Conservation (phyloP, 768 basidiomycete genomes). For the Postia placenta region DNA sequence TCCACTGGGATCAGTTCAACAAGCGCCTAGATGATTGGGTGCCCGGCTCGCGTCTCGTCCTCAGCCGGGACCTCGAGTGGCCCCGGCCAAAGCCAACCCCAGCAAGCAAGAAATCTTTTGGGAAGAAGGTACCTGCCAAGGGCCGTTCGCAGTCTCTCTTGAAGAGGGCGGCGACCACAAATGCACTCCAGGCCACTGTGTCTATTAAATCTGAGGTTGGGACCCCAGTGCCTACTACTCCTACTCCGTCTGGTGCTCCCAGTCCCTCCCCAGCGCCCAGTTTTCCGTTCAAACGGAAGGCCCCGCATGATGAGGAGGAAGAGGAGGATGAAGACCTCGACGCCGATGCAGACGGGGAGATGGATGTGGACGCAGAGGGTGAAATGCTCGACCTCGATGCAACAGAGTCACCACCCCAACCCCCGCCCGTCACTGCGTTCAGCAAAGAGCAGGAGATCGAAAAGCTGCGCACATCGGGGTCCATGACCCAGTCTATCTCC, state of each 20-base stretch:
- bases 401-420: slow-evolving; percentile 41
- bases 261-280: slow-evolving; percentile 54
- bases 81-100: slow-evolving; percentile 77
- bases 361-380: slow-evolving; percentile 31
- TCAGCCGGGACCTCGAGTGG: slow-evolving; percentile 88
- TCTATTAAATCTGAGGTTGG: slow-evolving; percentile 17
- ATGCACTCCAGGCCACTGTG: slow-evolving; percentile 21
- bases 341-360: slow-evolving; percentile 53
- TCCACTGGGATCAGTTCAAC: slow-evolving; percentile 99
- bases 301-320: slow-evolving; percentile 57
- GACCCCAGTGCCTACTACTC: slow-evolving; percentile 19
- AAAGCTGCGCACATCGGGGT: slow-evolving; percentile 94
- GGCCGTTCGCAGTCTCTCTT: slow-evolving; percentile 47
- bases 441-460: slow-evolving; percentile 99
- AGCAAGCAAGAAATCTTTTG: slow-evolving; percentile 39
- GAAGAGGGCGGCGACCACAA: slow-evolving; percentile 58
- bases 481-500: slow-evolving; percentile 98
- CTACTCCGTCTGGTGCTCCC: slow-evolving; percentile 28
- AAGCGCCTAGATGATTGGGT: slow-evolving; percentile 99
- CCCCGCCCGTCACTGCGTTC: slow-evolving; percentile 57
- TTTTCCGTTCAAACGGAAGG: slow-evolving; percentile 61
- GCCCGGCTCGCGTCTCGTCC: slow-evolving; percentile 76
- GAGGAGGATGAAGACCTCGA: slow-evolving; percentile 29
- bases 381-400: slow-evolving; percentile 63
- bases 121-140: slow-evolving; percentile 61